phyloP scores from a whole-genome alignment of 2,329 filamentous ascomycete genomes.

The Nigrospora sphaerica region DNA sequence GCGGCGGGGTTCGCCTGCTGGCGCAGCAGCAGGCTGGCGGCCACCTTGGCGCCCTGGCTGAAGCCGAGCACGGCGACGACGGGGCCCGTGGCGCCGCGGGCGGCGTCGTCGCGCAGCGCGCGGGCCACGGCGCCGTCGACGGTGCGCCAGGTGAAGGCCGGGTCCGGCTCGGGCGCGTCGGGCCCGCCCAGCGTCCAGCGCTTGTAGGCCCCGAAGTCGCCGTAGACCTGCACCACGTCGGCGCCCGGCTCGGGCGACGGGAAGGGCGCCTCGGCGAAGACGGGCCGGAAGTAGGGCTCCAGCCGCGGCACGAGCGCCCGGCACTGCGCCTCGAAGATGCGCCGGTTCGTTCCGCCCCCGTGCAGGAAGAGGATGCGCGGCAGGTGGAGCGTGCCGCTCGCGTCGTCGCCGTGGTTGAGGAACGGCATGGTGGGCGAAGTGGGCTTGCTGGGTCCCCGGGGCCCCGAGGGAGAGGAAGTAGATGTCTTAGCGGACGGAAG shows the following conservation, averaged over 20 bases:
- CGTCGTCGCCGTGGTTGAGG: no score
- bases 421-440: no score
- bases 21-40: slow-evolving; percentile 45
- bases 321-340: slow-evolving; percentile 58
- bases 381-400: no score
- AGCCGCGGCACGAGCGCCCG: slow-evolving; percentile 40
- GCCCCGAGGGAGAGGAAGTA: no score
- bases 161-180: slow-evolving; percentile 41
- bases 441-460: no score
- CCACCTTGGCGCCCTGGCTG: slow-evolving; percentile 54
- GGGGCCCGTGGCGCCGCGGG: slow-evolving; percentile 35
- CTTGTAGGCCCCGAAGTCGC: slow-evolving; percentile 53
- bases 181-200: slow-evolving; percentile 50
- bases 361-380: slow-evolving; percentile 70
- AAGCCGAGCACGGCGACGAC: slow-evolving; percentile 56
- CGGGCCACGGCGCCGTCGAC: slow-evolving; percentile 25
- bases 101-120: slow-evolving; percentile 41
- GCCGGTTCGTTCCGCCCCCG: slow-evolving; percentile 61
- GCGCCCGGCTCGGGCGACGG: slow-evolving; percentile 45
- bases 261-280: slow-evolving; percentile 63
- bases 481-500: no score
- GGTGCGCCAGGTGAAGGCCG: slow-evolving; percentile 25
- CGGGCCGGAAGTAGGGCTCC: slow-evolving; percentile 51
- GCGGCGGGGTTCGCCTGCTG: slow-evolving; percentile 47
- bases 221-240: slow-evolving; percentile 56